Conservation (phyloP, 2,329 filamentous ascomycete genomes). For the Phaeosphaeriaceae sp. region DNA sequence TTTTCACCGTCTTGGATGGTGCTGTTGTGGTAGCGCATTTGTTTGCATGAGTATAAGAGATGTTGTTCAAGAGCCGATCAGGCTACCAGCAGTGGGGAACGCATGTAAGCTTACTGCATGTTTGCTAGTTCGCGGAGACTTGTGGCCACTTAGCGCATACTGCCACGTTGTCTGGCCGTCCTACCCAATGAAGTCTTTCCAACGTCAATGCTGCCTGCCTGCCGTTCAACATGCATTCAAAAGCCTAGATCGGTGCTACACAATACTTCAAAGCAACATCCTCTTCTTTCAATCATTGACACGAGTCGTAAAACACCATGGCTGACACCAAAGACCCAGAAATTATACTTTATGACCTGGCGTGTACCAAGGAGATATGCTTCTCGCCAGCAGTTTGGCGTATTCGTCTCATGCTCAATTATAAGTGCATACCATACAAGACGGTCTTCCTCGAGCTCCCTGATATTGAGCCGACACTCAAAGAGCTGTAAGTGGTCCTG, state of each 20-base stretch:
- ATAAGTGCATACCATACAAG: conserved; percentile 51
- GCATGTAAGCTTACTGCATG: neutral
- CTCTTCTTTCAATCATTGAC: no score
- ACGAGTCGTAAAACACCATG: neutral
- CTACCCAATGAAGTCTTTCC: neutral
- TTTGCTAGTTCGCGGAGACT: neutral
- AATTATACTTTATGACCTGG: conserved; percentile 52
- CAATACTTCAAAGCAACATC: neutral
- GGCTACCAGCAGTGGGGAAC: neutral
- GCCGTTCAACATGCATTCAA: neutral
- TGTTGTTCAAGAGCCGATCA: neutral
- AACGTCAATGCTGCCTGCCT: no score
- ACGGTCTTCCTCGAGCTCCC: conserved; percentile 50
- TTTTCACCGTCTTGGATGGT: neutral
- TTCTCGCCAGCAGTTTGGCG: conserved; percentile 54
- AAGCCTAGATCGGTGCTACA: neutral
- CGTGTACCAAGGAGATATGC: conserved; percentile 49
- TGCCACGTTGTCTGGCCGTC: neutral
- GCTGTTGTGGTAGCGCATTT: neutral
- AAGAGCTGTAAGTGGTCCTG: conserved; percentile 44
- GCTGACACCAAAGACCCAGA: conserved; percentile 28
- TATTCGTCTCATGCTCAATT: conserved; percentile 55
- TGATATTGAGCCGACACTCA: conserved; percentile 53
- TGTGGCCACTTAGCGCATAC: neutral
- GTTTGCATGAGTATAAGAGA: neutral